Percentiles rank a stretch among this genome's conserved stretches.
These are phyloP conservation scores for Candida nonsorbophila DNA, from an alignment of 805 yeast species.

Conservation along the genomic window DNA sequence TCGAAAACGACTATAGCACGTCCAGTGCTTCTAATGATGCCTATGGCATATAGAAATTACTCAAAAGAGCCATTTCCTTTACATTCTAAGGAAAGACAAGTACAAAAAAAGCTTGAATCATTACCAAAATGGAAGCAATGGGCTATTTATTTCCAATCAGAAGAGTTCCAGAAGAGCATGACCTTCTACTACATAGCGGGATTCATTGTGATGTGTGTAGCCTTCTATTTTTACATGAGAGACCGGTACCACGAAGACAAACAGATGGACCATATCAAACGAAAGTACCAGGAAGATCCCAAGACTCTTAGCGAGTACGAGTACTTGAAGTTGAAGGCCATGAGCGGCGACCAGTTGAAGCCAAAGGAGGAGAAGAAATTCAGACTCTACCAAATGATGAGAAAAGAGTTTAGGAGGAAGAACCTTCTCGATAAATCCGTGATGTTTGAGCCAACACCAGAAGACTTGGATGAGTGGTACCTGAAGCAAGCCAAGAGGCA, in stretches of 20 bases:
- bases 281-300: conserved; percentile 33
- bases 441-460: conserved; percentile 37
- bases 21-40: no score
- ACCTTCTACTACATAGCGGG: conserved; percentile 61
- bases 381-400: conserved; percentile 53
- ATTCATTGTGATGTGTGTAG: conserved; percentile 49
- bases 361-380: conserved; percentile 60
- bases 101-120: conserved; percentile 19
- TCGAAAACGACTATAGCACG: no score
- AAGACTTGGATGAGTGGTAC: conserved; percentile 39
- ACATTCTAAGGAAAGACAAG: conserved; percentile 22
- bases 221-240: conserved; percentile 62
- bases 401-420: conserved; percentile 39
- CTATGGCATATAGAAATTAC: no score
- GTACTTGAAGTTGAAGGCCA: conserved; percentile 52
- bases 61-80: conserved; percentile 31
- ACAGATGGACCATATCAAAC: conserved; percentile 42
- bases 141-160: conserved; percentile 41
- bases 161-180: conserved; percentile 55
- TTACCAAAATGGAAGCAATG: conserved; percentile 35
- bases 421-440: conserved; percentile 25
- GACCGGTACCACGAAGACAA: conserved; percentile 62
- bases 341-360: conserved; percentile 52
- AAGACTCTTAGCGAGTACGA: conserved; percentile 56
- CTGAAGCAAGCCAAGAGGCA: conserved; percentile 23